Evolutionary conservation across 805 yeast species (phyloP), one percentile per base, ranked within the genome.

Genomic region (Gaillardinia entomophila): DNA sequence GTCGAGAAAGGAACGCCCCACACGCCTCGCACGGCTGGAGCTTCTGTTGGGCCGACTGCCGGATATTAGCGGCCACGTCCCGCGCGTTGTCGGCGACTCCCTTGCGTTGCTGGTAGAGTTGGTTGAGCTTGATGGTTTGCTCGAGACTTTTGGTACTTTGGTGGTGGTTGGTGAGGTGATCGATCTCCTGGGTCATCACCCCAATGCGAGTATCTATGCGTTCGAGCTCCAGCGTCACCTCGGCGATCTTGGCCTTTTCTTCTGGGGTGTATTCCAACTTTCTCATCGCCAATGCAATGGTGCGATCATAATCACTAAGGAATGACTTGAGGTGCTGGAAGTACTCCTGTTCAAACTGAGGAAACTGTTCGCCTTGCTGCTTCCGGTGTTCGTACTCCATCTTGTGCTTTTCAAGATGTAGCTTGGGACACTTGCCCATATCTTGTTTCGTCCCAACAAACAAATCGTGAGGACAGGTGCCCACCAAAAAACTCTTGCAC

Each of bases 21-120:
- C 97, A 89, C 1, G 77, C 78, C 41, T 77, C 83, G 57, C 97
- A 89, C 1, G 86, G 95, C 55, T 88, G 96, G 28, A 89, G 65
- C 53, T 86, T 85, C 48, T 89, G 97, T 49, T 84, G 95, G 1
- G 92, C 86, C 10, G 88, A 74, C 45, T 85, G 90, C 2, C 94
- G 92, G 6, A 82, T 68, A 48, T 76, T 79, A 36, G 85, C 95
- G 11, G 79, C 71, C 5, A 82, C 57, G 16, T 64, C 68, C 26
- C 82, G 60, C 3, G 82, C 78, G 30, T 69, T 72, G 32, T 72
- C 74, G 1, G 80, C 75, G 12, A 77, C 59, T 13, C 52, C 51
- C 18, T 68, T 74, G 43, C 88, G 62, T 41, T 74, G 70, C 24
- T 60, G 61, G 38, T 48, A 68, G 36, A 68, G 55, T 25, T 60